Evolutionary conservation across 2,329 filamentous ascomycete species (phyloP), one percentile per base, ranked within the genome.

Genomic region (Ambrosiella beaveri): DNA sequence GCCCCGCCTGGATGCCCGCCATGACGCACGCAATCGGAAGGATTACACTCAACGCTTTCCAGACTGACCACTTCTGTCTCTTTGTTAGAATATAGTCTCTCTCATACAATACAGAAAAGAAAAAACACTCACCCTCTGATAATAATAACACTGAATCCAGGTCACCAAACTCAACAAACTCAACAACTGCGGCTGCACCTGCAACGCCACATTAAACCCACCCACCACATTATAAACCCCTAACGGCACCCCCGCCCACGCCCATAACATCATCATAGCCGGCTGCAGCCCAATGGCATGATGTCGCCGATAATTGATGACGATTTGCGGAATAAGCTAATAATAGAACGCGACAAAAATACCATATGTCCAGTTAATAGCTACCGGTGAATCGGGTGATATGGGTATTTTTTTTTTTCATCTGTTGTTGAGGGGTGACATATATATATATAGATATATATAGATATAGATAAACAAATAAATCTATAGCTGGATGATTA

Each of bases 201-300:
- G 68, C 12, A 74, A 62, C 2, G 72, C 72, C 1, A 73, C 35
- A 55, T 73, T 73, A 63, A 73, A 73, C 9, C 65, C 64, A 57
- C 69, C 65, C 27, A 71, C 69, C 40, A 73, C 71, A 60, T 74
- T 74, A 63, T 73, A 74, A 4, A 73, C 71, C 1, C 83, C 84
- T 0, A 86, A 71, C 0, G 82, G 82, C 0, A 86, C 78, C 0
- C 83, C 83, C 1, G 83, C 83, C 70, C 74, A 78, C 0, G 81
- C 80, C 76, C 83, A 86, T 1, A 85, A 72, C 66, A 86, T 76
- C 82, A 86, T 86, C 82, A 86, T 85, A 0, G 79, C 79, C 0
- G 79, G 75, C 54, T 85, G 82, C 0, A 86, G 71, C 0, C 82
- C 83, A 0, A 73, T 76, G 1, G 82, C 81, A 70, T 84, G 74